These are phyloP conservation scores for Geranomyces michiganensis DNA, from an alignment of 192 early-diverging fungal genomes.

Conservation along the genomic window DNA sequence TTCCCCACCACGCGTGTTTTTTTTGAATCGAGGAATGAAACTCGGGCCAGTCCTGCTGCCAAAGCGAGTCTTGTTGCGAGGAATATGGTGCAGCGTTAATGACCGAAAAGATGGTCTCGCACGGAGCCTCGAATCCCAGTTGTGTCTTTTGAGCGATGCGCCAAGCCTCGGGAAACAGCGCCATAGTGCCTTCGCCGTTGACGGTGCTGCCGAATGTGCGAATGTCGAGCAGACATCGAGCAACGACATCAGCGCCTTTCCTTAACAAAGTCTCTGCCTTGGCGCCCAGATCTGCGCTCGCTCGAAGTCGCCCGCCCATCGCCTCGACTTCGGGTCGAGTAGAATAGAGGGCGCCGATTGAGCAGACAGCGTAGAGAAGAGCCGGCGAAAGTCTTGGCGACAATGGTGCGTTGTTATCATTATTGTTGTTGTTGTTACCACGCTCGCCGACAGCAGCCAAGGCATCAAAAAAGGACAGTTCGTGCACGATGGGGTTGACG, in stretches of 20 bases:
- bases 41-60: background rate
- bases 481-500: constrained; percentile 37
- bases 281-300: background rate
- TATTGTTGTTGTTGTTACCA: no score
- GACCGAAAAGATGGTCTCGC: background rate
- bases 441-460: constrained; percentile 10
- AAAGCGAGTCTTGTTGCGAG: background rate
- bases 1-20: constrained; percentile 18
- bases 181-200: constrained; percentile 1
- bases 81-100: background rate
- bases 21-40: background rate
- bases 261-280: background rate
- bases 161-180: constrained; percentile 11
- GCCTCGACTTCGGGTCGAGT: background rate
- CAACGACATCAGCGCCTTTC: background rate
- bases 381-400: constrained; percentile 13
- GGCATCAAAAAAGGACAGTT: constrained; percentile 39
- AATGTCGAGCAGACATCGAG: constrained; percentile 16
- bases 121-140: constrained; percentile 7
- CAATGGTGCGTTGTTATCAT: no score
- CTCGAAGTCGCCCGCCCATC: background rate
- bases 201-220: constrained; percentile 2
- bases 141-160: constrained; percentile 17
- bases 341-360: constrained; percentile 40
- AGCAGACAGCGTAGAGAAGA: constrained; percentile 42